A percentile compares a stretch with the other conserved stretches of the same genome.
Conservation (phyloP, 2,329 filamentous ascomycete genomes). For the Iodosphaeria phyllophila region DNA sequence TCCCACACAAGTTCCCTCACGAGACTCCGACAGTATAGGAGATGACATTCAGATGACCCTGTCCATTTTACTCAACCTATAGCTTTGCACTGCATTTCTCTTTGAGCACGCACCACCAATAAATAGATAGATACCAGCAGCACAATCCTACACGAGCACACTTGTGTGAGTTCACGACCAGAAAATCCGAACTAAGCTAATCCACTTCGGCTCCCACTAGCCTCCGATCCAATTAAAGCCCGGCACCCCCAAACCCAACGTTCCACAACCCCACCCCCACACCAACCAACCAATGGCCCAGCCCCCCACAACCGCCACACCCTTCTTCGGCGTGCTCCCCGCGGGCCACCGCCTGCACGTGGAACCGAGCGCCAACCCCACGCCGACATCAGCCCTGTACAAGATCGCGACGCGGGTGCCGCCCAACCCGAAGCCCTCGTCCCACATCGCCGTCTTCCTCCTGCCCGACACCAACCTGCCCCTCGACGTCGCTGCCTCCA, state of each 20-base stretch:
- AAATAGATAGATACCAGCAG: too few species aligned
- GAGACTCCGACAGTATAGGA: too few species aligned
- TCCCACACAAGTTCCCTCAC: too few species aligned
- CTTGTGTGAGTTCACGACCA: too few species aligned
- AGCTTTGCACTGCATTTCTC: too few species aligned
- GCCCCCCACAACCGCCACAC: too few species aligned
- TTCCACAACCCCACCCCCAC: conserved; percentile 3
- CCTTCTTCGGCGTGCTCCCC: conserved; percentile 39
- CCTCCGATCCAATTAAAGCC: background rate
- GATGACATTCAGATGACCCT: too few species aligned
- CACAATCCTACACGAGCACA: too few species aligned
- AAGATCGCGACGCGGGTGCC: conserved; percentile 4
- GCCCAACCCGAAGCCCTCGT: conserved; percentile 31
- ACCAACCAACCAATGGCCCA: too few species aligned
- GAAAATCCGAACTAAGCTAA: background rate
- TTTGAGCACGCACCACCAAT: too few species aligned
- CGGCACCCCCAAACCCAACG: background rate
- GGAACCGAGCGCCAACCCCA: conserved; percentile 29
- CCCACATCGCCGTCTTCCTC: conserved; percentile 77
- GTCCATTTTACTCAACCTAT: too few species aligned
- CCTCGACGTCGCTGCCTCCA: conserved; percentile 60
- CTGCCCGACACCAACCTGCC: conserved; percentile 63
- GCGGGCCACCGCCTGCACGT: conserved; percentile 39
- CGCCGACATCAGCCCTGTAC: conserved; percentile 7
- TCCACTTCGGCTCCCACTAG: background rate